Base-by-base conservation (phyloP, 2,329 filamentous ascomycete species). In the Xylariales sp. region DNA sequence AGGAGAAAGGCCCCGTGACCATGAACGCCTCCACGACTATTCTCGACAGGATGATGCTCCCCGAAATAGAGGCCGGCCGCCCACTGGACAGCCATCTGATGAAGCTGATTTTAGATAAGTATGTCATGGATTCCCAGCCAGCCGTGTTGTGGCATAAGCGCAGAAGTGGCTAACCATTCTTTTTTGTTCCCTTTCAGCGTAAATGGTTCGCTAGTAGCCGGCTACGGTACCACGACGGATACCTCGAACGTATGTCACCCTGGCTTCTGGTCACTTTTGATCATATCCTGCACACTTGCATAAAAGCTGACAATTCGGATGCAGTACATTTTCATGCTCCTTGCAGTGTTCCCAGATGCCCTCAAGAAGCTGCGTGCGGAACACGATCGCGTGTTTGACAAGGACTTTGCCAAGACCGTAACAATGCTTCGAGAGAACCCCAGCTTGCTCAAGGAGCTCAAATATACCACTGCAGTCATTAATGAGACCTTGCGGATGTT, bases 391-490 rank as follows among this genome's bases (percentile, higher is more conserved):
- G 3, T 33, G 12, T n/a, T 39, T 5, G 13, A 16, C 20, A 7
- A 20, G 11, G 14, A 21, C n/a, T 18, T 20, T 4, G 29, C 14
- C 10, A 21, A 39, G 10, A 33, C 37, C 6, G 29, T 19, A 8
- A 13, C 14, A 5, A 33, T 23, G 21, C 23, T 39, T 7, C 17
- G 25, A 18, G 20, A 33, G 15, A 15, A 24, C 12, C 29, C 29
- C 15, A 28, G 33, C 20, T 18, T 33, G n/a, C 19, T 39, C 12
- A 33, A 33, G 14, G 21, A 33, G 21, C 29, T 39, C 11, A 21
- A 25, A 16, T 39, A 39, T 18, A 39, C 29, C 7, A 27, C 14
- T n/a, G 30, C 37, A 18, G 37, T 39, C n/a, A 24, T 39, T 27
- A 33, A 33, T 6, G 37, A 39, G 16, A 39, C 29, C n/a, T 8